Evolutionary conservation across 805 yeast genomes (phyloP).

Genomic region (Candida manassasensis): DNA sequence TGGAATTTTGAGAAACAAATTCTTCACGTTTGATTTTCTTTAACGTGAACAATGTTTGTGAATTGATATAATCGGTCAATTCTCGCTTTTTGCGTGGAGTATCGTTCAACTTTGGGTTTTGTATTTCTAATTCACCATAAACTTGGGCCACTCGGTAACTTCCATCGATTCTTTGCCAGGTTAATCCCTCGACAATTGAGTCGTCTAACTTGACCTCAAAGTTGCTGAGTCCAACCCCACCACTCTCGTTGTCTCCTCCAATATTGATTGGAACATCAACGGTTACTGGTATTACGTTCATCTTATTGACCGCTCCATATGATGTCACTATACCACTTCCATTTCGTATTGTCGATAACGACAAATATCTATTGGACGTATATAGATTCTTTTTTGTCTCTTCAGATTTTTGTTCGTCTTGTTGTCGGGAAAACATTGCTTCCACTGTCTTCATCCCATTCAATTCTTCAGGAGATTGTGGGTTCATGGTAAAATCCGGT

Average conservation of each 20-base stretch:
- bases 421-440: conserved; percentile 26
- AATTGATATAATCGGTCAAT: conserved; percentile 23
- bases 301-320: conserved; percentile 14
- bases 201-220: conserved; percentile 69
- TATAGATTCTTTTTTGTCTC: conserved; percentile 16
- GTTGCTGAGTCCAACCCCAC: conserved; percentile 27
- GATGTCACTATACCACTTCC: conserved; percentile 15
- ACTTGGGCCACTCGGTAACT: conserved; percentile 81
- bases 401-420: conserved; percentile 21
- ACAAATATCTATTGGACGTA: conserved; percentile 23
- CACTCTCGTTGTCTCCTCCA: conserved; percentile 43
- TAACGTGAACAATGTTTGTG: conserved; percentile 28
- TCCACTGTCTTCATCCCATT: conserved; percentile 27
- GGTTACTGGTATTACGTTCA: conserved; percentile 27
- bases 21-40: conserved; percentile 18
- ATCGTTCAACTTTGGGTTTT: conserved; percentile 14
- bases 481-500: conserved; percentile 36
- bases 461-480: conserved; percentile 14
- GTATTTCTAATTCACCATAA: conserved; percentile 54
- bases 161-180: conserved; percentile 83
- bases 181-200: conserved; percentile 50
- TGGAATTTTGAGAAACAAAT: conserved; percentile 8
- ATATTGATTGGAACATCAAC: conserved; percentile 43
- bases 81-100: conserved; percentile 11
- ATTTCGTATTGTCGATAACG: conserved; percentile 28